Evolutionary conservation across 2,329 filamentous ascomycete genomes (phyloP), one percentile per base, ranked within the genome.

Genomic region (Venturia aucupariae): DNA sequence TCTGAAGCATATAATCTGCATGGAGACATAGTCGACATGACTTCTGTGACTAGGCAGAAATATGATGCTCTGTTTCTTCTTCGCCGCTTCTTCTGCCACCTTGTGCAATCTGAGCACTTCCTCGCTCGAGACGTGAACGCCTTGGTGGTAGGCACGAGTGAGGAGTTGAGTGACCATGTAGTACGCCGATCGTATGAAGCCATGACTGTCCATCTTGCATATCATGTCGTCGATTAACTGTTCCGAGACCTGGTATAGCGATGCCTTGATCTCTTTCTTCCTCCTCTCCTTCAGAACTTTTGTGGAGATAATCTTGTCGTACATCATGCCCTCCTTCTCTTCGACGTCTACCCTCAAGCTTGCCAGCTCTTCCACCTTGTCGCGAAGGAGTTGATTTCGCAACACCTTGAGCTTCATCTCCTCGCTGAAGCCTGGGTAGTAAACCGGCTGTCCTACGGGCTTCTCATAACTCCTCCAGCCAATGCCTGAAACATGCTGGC

Each of bases 151-250:
- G 6, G 94, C 93, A 66, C 94, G 81, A 4, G 93, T 95, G 67
- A 97, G 80, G 59, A 97, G 81, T 76, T 97, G 93, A 1, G 92
- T 96, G 60, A 81, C 82, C 46, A 96, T 73, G 74, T 97, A 99
- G 74, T 97, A 97, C 59, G 94, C 93, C 30, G 90, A 86, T 60
- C 94, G 82, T 69, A 99, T 96, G 72, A 97, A 97, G 2, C 85
- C 80, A 73, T 92, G 95, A 80, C 89, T 95, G 76, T 99, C 94
- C 82, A 97, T 93, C 77, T 99, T 99, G 83, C 93, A 97, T 67
- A 99, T 97, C 94, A 99, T 97, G 67, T 88, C 86, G 72, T 96
- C 91, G 30, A 92, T 90, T 83, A 94, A 87, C 68, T 88, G 87
- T 68, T 94, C 90, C 4, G 90, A 89, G 4, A 97, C 87, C 72